These are phyloP conservation scores for Mucor mucedo DNA, from an alignment of 371 early-diverging fungal species.

Conservation along the genomic window DNA sequence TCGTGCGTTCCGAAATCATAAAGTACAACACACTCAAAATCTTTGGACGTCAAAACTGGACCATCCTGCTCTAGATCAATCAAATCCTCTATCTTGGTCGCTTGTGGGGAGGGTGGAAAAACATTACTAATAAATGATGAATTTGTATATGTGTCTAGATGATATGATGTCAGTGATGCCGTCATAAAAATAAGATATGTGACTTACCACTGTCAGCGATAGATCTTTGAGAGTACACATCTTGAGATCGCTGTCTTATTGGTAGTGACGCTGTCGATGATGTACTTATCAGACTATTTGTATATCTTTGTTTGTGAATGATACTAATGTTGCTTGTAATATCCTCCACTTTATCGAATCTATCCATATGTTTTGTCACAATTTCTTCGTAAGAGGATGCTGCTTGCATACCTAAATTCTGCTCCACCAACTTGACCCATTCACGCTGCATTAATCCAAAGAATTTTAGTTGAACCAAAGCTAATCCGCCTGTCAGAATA, in stretches of 20 bases:
- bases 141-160: not conserved
- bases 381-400: conserved; percentile 17
- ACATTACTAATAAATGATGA: not conserved
- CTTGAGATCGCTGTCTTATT: not conserved
- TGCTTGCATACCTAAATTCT: conserved; percentile 22
- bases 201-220: conserved; percentile 8
- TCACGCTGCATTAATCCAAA: conserved; percentile 46
- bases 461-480: conserved; percentile 62
- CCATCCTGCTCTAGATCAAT: conserved; percentile 16
- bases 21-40: conserved; percentile 27
- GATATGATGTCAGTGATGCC: not conserved
- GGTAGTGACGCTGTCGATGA: conserved; percentile 7
- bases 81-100: conserved; percentile 1
- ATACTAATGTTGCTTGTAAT: conserved; percentile 21
- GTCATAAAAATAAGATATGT: not conserved
- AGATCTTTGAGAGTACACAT: conserved; percentile 1
- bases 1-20: conserved; percentile 31
- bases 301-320: conserved; percentile 11
- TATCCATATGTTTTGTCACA: conserved; percentile 1
- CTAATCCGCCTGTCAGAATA: conserved; percentile 60
- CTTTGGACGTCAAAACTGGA: conserved; percentile 5
- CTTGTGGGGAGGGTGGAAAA: not conserved
- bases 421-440: conserved; percentile 39
- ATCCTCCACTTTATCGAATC: conserved; percentile 20
- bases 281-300: not conserved